phyloP scores from a whole-genome alignment of 306 rosid genomes.

The Cyclanthera cordifolia region DNA sequence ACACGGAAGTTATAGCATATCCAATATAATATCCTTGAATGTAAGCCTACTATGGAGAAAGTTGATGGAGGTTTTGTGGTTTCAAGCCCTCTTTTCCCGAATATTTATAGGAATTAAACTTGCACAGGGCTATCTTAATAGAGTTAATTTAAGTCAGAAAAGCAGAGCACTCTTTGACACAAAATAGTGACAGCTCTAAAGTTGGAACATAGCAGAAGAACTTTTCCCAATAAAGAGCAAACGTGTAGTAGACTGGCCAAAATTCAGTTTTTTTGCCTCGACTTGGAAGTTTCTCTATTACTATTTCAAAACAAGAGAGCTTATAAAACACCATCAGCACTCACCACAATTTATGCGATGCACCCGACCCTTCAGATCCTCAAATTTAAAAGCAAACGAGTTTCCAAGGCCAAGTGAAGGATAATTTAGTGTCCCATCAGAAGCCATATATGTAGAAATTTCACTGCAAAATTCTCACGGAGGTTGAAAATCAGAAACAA shows the following conservation, averaged over 20 bases:
- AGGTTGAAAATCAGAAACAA: constrained; percentile 16
- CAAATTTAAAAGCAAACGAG: constrained; percentile 69
- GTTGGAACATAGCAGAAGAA: background rate
- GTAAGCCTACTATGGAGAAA: background rate
- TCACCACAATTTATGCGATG: constrained; percentile 79
- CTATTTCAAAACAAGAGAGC: background rate
- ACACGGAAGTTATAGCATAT: background rate
- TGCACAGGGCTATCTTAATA: background rate
- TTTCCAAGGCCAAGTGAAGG: constrained; percentile 57
- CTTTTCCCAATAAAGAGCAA: background rate
- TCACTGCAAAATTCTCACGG: constrained; percentile 44
- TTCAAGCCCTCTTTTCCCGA: background rate
- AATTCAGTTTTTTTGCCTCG: background rate
- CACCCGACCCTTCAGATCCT: constrained; percentile 63
- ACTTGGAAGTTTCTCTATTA: background rate
- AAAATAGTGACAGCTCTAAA: background rate
- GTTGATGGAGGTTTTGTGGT: background rate
- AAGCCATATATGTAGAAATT: constrained; percentile 53
- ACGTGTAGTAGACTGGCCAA: background rate
- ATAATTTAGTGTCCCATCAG: constrained; percentile 44
- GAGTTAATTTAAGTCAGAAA: background rate
- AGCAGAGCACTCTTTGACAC: background rate
- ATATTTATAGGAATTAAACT: background rate
- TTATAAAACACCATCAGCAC: constrained; percentile 14
- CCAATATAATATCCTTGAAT: constrained; percentile 1